Conservation (phyloP, 2,329 filamentous ascomycete genomes). For the Paecilomyces variotii region DNA sequence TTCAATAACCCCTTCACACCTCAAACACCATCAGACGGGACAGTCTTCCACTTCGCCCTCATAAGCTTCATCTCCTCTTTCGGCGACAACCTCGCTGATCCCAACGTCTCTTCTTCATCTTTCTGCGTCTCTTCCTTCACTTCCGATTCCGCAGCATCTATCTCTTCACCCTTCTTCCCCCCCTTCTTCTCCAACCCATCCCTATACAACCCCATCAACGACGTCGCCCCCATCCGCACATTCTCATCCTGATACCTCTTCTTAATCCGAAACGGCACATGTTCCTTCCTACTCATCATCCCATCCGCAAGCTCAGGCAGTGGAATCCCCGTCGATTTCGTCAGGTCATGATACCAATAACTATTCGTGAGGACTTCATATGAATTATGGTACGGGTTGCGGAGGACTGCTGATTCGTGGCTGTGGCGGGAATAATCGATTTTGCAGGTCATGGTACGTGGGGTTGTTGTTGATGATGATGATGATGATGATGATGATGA, state of each 20-base stretch:
- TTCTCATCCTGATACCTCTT: constrained; percentile 11
- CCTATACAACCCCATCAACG: constrained; percentile 17
- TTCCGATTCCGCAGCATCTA: neutral
- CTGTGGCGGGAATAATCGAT: constrained; percentile 21
- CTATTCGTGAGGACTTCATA: constrained; percentile 17
- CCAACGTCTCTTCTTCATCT: neutral
- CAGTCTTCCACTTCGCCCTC: neutral
- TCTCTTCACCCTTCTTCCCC: neutral
- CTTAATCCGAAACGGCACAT: constrained; percentile 12
- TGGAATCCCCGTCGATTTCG: constrained; percentile 16
- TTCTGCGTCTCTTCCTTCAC: constrained; percentile 1
- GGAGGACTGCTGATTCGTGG: constrained; percentile 17
- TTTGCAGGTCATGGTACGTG: constrained; percentile 13
- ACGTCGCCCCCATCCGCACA: constrained; percentile 16
- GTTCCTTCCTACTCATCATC: constrained; percentile 18
- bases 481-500: no score
- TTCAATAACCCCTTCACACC: neutral
- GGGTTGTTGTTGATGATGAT: neutral
- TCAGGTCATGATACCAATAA: constrained; percentile 21
- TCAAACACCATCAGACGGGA: neutral
- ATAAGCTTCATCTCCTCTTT: neutral
- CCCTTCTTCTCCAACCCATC: constrained; percentile 11
- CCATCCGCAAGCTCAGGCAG: constrained; percentile 23
- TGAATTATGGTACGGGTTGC: constrained; percentile 24
- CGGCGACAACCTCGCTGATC: neutral